A percentile compares a stretch with the other conserved stretches of the same genome.
Conservation (phyloP, 2,329 filamentous ascomycete genomes). For the Pestalotiopsis sp. region DNA sequence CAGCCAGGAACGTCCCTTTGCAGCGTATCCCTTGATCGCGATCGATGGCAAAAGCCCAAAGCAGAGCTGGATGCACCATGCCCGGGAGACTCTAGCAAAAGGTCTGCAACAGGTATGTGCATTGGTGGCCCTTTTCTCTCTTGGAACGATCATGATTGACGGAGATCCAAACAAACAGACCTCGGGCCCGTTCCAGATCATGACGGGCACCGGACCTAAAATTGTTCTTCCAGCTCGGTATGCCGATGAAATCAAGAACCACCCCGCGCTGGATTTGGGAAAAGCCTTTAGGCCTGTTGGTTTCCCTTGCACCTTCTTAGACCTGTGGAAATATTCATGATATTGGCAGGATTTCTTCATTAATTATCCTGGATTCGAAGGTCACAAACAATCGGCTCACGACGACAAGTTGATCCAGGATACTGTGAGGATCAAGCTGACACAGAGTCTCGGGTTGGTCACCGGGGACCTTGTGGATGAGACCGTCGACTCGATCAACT, state of each 20-base stretch:
- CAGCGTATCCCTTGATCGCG: not conserved
- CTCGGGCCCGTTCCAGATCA: not conserved
- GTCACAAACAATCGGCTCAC: not conserved
- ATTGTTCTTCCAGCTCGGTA: not conserved
- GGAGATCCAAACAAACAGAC: not conserved
- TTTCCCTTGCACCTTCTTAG: not conserved
- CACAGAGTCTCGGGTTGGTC: not conserved
- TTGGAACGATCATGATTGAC: not conserved
- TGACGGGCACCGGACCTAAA: not conserved
- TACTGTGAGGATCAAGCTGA: not conserved
- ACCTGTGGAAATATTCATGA: not conserved
- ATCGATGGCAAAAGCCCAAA: not conserved
- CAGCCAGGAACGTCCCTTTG: not conserved
- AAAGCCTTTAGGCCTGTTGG: not conserved
- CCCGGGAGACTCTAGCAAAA: not conserved
- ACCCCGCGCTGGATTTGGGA: not conserved
- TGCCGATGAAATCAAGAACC: not conserved
- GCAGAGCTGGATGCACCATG: not conserved
- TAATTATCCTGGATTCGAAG: slow-evolving; percentile 3
- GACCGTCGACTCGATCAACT: slow-evolving; percentile 24
- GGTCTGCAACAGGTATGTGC: not conserved
- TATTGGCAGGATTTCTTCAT: not conserved
- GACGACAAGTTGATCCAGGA: not conserved
- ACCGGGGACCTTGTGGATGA: slow-evolving; percentile 1
- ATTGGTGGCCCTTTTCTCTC: not conserved